Evolutionary conservation across 2,329 filamentous ascomycete species (phyloP), one percentile per base, ranked within the genome.

Genomic region (Cercospora sp.): DNA sequence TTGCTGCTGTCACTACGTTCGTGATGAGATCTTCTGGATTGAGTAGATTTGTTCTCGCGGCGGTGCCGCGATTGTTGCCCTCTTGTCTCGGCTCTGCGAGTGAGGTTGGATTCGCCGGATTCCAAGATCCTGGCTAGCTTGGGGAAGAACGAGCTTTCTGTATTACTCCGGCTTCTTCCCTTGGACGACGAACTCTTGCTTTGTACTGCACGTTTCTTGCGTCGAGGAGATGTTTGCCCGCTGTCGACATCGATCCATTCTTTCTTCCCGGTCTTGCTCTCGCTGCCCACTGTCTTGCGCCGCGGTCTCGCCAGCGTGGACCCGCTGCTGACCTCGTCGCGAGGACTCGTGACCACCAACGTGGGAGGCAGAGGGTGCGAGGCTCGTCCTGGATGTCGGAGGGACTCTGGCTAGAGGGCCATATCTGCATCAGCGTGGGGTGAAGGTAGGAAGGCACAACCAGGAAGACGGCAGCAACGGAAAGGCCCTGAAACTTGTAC

Each of bases 121-220:
- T 83, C 81, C 58, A 77, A 72, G 74, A 82, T 82, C 45, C 79
- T 80, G 70, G 75, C 73, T 20, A 83, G 77, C 63, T 76, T 79
- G 45, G 82, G 80, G 51, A 80, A 75, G 73, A 79, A 81, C 26
- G 72, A 72, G 67, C 69, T 70, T 53, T 73, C 68, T 51, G 68
- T 67, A 51, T 67, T 65, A n/a, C 67, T 63, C 57, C 64, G 69
- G 45, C 64, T 66, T 58, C 48, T 67, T 10, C 59, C 61, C 48
- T 69, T 63, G 60, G 70, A 64, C 55, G 70, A 53, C 20, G 65
- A 59, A 53, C 66, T 64, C 59, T 66, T 62, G 60, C 66, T 55
- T 42, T 62, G 65, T 33, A 60, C 18, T 28, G 60, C 57, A 42
- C 64, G 63, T 65, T 69, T 68, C 33, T 65, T 67, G 48, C 67